Percentiles rank a stretch among this genome's conserved stretches.
These are phyloP conservation scores for Hanseniaspora sp. DNA, from an alignment of 1,139 yeast genomes.

Conservation along the genomic window DNA sequence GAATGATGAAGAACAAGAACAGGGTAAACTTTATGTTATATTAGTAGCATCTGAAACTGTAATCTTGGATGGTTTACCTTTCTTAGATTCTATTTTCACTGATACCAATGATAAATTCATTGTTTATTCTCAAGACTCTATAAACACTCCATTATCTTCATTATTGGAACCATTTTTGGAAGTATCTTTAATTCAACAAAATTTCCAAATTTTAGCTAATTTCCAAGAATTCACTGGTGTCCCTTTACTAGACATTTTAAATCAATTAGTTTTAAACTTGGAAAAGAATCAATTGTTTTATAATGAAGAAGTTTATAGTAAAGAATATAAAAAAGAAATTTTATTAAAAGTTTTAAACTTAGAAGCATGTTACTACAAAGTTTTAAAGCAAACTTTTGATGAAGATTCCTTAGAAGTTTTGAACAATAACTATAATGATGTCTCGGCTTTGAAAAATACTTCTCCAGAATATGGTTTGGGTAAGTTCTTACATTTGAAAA, in stretches of 20 bases:
- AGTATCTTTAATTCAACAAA: background rate
- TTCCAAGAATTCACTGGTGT: conserved; percentile 10
- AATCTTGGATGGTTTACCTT: conserved; percentile 49
- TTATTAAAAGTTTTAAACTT: conserved; percentile 31
- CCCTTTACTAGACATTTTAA: conserved; percentile 10
- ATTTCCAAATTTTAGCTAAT: conserved; percentile 14
- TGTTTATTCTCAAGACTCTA: conserved; percentile 15
- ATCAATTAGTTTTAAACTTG: conserved; percentile 8
- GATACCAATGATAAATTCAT: conserved; percentile 12
- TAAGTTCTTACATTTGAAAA: conserved; percentile 48
- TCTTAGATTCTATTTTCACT: conserved; percentile 36
- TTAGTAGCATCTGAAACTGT: conserved; percentile 32
- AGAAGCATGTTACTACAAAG: conserved; percentile 70
- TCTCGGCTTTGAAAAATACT: conserved; percentile 35
- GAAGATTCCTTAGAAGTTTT: conserved; percentile 44
- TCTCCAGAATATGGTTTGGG: conserved; percentile 84
- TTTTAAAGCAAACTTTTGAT: conserved; percentile 54
- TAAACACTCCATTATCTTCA: conserved; percentile 12
- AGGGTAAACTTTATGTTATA: conserved; percentile 3
- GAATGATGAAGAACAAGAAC: background rate
- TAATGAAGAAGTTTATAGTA: conserved; percentile 11
- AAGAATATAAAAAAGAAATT: conserved; percentile 9
- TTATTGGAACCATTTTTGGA: conserved; percentile 13
- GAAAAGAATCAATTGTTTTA: conserved; percentile 13
- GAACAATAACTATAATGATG: conserved; percentile 42